Evolutionary conservation across 225 moss, liverwort and hornwort species (phyloP).

Genomic region (Sphagnum tenellum): DNA sequence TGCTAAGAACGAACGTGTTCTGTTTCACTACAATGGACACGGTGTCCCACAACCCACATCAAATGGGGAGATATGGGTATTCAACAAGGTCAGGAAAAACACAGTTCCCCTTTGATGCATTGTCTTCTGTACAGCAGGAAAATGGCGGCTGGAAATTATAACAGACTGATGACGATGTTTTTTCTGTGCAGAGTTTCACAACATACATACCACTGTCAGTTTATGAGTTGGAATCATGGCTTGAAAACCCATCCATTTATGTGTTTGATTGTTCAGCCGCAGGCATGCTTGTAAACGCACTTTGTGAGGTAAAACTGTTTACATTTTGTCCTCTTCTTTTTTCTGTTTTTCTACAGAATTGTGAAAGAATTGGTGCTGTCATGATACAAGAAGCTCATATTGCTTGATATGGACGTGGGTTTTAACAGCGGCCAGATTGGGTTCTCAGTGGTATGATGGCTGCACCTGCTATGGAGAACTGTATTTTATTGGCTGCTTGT

Average conservation of each 20-base stretch:
- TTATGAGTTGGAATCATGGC: constrained; percentile 49
- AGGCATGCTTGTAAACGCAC: constrained; percentile 52
- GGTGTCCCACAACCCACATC: constrained; percentile 46
- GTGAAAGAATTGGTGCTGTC: too few relatives aligned
- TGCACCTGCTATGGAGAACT: constrained; percentile 57
- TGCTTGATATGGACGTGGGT: background rate
- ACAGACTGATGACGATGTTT: background rate
- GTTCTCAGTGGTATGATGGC: constrained; percentile 20
- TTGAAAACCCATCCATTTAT: constrained; percentile 50
- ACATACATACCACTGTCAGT: constrained; percentile 54
- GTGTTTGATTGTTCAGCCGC: constrained; percentile 59
- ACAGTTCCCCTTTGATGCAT: background rate
- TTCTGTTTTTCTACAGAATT: background rate
- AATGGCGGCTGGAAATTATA: too few relatives aligned
- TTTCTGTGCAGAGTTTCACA: constrained; percentile 33
- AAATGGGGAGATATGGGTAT: constrained; percentile 53
- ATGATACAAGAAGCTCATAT: background rate
- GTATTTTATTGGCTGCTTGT: constrained; percentile 92
- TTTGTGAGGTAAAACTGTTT: constrained; percentile 28
- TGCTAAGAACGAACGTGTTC: constrained; percentile 42
- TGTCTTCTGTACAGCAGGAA: too few relatives aligned
- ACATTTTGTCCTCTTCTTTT: background rate
- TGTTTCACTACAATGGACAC: constrained; percentile 57
- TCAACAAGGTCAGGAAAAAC: constrained; percentile 32
- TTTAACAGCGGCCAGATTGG: constrained; percentile 43